Evolutionary conservation across 148 eudicot species (phyloP).

Genomic region (Fagopyrum homotropicum): DNA sequence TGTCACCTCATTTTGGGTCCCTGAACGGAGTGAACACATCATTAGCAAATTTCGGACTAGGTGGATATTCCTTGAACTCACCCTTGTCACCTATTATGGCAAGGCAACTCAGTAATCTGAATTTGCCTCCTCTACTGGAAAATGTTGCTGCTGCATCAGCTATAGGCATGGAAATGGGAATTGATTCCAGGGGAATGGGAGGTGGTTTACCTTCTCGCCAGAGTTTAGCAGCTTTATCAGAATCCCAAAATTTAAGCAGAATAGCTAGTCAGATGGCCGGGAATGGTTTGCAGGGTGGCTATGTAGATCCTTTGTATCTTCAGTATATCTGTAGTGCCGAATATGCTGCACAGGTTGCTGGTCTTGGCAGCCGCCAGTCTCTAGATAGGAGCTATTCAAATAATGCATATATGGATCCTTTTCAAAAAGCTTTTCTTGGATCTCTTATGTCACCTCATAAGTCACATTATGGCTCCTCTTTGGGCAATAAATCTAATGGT

Average conservation of each 20-base stretch:
- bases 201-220: slow-evolving; percentile 40
- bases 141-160: slow-evolving; percentile 74
- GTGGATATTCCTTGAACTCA: slow-evolving; percentile 64
- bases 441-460: slow-evolving; percentile 67
- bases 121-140: slow-evolving; percentile 71
- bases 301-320: slow-evolving; percentile 72
- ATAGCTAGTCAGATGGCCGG: slow-evolving; percentile 52
- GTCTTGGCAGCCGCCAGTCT: slow-evolving; percentile 66
- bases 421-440: slow-evolving; percentile 81
- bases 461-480: slow-evolving; percentile 54
- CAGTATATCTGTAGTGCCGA: slow-evolving; percentile 75
- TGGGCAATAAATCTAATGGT: slow-evolving; percentile 44
- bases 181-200: slow-evolving; percentile 56
- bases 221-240: slow-evolving; percentile 28
- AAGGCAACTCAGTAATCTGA: slow-evolving; percentile 49
- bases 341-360: slow-evolving; percentile 62
- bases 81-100: slow-evolving; percentile 53
- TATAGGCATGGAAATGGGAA: slow-evolving; percentile 36
- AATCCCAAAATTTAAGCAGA: slow-evolving; percentile 40
- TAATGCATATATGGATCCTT: slow-evolving; percentile 46
- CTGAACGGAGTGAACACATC: slow-evolving; percentile 52
- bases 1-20: slow-evolving; percentile 53
- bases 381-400: slow-evolving; percentile 53
- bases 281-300: slow-evolving; percentile 43
- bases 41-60: slow-evolving; percentile 44